Evolutionary conservation across 371 early-diverging fungal species (phyloP).

Genomic region (Saksenaea oblongispora): DNA sequence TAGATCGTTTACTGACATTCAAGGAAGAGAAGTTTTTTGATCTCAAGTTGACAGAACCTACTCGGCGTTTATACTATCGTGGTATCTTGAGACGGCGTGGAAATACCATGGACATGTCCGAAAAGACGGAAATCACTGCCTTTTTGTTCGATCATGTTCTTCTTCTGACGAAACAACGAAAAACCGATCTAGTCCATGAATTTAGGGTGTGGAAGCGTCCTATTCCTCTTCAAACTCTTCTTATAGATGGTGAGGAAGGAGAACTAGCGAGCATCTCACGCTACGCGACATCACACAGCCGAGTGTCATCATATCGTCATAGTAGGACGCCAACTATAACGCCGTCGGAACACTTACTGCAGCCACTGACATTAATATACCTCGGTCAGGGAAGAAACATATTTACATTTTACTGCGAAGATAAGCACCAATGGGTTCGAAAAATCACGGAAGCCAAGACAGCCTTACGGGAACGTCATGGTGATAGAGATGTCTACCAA

Average conservation of each 20-base stretch:
- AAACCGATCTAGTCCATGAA: conserved; percentile 32
- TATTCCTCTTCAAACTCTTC: conserved; percentile 56
- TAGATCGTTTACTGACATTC: conserved; percentile 34
- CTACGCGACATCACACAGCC: not conserved
- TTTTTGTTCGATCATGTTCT: conserved; percentile 84
- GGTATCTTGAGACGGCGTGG: conserved; percentile 68
- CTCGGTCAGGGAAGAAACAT: conserved; percentile 21
- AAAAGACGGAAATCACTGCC: conserved; percentile 56
- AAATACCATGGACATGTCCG: conserved; percentile 55
- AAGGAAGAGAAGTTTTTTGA: conserved; percentile 49
- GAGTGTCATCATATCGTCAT: not conserved
- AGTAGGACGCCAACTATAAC: not conserved
- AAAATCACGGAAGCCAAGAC: conserved; percentile 69
- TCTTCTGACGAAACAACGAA: conserved; percentile 67
- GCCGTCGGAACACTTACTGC: not conserved
- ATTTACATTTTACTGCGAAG: conserved; percentile 39
- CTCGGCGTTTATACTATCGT: conserved; percentile 70
- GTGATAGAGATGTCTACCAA: conserved; percentile 54
- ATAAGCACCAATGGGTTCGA: conserved; percentile 75
- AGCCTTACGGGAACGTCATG: conserved; percentile 14
- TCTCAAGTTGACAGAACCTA: conserved; percentile 66
- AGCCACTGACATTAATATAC: conserved; percentile 14
- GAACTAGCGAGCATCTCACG: not conserved
- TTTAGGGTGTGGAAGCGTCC: conserved; percentile 61
- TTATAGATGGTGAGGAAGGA: not conserved